Percentiles rank a stretch among this genome's conserved stretches.
These are phyloP conservation scores for Pugionium cornutum DNA, from an alignment of 345 rosid genomes.

Conservation along the genomic window DNA sequence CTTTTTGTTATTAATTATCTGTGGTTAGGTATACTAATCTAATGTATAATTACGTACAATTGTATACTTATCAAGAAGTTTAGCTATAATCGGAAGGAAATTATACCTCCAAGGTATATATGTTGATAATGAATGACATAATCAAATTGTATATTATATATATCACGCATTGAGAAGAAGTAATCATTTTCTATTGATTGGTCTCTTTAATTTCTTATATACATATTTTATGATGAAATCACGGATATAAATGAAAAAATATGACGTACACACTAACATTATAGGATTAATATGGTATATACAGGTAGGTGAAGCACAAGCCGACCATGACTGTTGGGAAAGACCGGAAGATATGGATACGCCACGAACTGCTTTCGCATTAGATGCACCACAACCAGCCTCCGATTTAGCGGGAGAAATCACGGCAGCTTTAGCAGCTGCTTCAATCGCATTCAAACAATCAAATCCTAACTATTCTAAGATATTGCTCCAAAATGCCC, in stretches of 20 bases:
- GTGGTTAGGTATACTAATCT: background rate
- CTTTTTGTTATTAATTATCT: background rate
- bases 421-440: conserved; percentile 79
- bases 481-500: conserved; percentile 51
- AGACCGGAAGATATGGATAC: conserved; percentile 98
- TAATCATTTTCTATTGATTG: conserved; percentile 5
- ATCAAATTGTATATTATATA: conserved; percentile 5
- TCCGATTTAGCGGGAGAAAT: conserved; percentile 83
- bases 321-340: conserved; percentile 79
- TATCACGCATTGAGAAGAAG: background rate
- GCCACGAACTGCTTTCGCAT: conserved; percentile 63
- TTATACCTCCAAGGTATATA: background rate
- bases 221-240: background rate
- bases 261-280: background rate
- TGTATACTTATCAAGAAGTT: background rate
- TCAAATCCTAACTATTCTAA: conserved; percentile 45
- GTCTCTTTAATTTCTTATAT: background rate
- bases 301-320: conserved; percentile 57
- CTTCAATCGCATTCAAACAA: conserved; percentile 62
- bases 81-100: background rate
- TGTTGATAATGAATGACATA: conserved; percentile 5
- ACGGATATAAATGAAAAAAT: background rate
- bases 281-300: background rate
- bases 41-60: background rate
- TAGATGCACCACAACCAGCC: conserved; percentile 55